Conservation (phyloP, 2,329 filamentous ascomycete genomes). For the Ophiostoma tasmaniense region DNA sequence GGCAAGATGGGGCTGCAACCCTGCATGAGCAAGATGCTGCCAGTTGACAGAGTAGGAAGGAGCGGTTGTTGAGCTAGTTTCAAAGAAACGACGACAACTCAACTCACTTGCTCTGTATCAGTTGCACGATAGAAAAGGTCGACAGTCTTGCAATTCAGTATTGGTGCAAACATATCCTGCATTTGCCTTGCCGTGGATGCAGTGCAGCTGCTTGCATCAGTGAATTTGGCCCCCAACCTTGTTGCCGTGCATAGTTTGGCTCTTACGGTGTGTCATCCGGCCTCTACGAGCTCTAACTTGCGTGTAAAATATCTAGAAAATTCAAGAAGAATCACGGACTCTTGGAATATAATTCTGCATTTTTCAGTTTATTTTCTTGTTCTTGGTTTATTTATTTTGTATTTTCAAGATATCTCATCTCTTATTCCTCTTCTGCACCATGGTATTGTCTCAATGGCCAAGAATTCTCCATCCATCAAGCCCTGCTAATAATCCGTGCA, state of each 20-base stretch:
- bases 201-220: background rate
- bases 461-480: background rate
- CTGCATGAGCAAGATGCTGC: background rate
- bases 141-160: background rate
- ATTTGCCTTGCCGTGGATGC: background rate
- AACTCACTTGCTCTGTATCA: background rate
- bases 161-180: background rate
- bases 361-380: background rate
- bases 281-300: background rate
- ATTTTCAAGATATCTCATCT: background rate
- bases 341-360: background rate
- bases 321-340: background rate
- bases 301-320: background rate
- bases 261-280: background rate
- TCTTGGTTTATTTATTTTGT: no score
- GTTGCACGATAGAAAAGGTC: background rate
- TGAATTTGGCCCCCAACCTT: background rate
- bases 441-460: background rate
- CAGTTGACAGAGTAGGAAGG: background rate
- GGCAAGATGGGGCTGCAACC: background rate
- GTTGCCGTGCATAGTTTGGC: background rate
- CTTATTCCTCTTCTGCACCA: background rate
- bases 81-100: background rate
- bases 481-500: background rate
- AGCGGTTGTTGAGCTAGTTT: background rate